Evolutionary conservation across 2,329 filamentous ascomycete genomes (phyloP).

Genomic region (Myriosclerotinia scirpicola): DNA sequence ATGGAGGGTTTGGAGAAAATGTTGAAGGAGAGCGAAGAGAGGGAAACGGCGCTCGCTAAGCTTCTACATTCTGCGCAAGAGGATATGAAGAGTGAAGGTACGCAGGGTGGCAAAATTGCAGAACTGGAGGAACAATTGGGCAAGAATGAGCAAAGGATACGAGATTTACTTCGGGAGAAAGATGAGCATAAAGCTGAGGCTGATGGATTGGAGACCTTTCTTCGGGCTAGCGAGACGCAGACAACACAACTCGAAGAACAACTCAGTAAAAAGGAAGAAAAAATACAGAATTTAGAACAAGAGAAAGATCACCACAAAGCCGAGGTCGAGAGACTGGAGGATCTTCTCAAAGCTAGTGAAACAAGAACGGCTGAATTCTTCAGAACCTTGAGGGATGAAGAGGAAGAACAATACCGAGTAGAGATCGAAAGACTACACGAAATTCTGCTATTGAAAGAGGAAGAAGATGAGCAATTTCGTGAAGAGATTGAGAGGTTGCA

Average conservation of each 20-base stretch:
- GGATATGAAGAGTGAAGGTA: not conserved
- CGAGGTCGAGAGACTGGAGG: not conserved
- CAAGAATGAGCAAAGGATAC: not conserved
- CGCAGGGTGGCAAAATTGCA: not conserved
- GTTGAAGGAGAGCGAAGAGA: constrained; percentile 13
- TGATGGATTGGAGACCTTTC: constrained; percentile 8
- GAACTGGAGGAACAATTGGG: not conserved
- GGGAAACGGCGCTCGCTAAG: not conserved
- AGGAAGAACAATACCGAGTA: not conserved
- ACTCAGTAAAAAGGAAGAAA: constrained; percentile 1
- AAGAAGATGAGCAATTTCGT: constrained; percentile 1
- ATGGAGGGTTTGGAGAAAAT: not conserved
- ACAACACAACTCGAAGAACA: constrained; percentile 7
- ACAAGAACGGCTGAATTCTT: not conserved
- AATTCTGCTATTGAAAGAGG: not conserved
- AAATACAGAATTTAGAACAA: not conserved
- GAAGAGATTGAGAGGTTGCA: constrained; percentile 8
- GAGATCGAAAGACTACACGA: not conserved
- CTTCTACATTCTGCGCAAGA: not conserved
- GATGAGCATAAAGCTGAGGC: constrained; percentile 9
- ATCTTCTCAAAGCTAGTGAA: constrained; percentile 3
- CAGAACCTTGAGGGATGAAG: not conserved
- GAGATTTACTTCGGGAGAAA: not conserved
- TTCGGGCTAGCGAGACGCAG: constrained; percentile 1
- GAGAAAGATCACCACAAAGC: not conserved